phyloP scores from a whole-genome alignment of 1,284 basidiomycete species.

The Agroathelia rolfsii region DNA sequence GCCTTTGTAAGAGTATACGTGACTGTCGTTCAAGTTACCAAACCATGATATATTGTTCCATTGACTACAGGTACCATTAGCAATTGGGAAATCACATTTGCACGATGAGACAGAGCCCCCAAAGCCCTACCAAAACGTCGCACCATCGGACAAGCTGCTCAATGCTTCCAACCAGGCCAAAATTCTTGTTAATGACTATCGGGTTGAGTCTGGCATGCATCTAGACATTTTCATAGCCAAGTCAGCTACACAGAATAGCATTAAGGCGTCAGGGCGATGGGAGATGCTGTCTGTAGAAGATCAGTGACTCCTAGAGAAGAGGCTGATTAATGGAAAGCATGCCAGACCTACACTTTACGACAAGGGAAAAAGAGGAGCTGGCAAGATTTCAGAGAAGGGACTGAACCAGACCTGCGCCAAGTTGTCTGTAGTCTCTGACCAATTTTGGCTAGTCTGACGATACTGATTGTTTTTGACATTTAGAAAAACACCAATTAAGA shows the following conservation, averaged over 20 bases:
- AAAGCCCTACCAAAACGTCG: conserved; percentile 73
- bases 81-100: conserved; percentile 45
- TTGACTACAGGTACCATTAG: conserved; percentile 49
- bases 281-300: conserved; percentile 57
- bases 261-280: conserved; percentile 45
- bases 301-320: conserved; percentile 63
- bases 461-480: too few species aligned
- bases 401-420: conserved; percentile 62
- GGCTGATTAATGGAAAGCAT: conserved; percentile 67
- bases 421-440: conserved; percentile 56
- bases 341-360: conserved; percentile 67
- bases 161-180: conserved; percentile 70
- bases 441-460: too few species aligned
- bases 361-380: conserved; percentile 45
- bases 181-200: conserved; percentile 53
- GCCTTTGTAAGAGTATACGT: conserved; percentile 45
- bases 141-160: conserved; percentile 56
- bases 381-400: conserved; percentile 55
- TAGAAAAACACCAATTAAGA: conserved; percentile 86
- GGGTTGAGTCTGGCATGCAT: conserved; percentile 66
- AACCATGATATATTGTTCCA: conserved; percentile 20
- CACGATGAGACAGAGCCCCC: conserved; percentile 48
- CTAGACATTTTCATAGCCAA: conserved; percentile 69
- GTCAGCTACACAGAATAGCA: conserved; percentile 55
- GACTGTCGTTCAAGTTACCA: conserved; percentile 1